Conservation (phyloP, 345 rosid genomes). For the Durio zibethinus region DNA sequence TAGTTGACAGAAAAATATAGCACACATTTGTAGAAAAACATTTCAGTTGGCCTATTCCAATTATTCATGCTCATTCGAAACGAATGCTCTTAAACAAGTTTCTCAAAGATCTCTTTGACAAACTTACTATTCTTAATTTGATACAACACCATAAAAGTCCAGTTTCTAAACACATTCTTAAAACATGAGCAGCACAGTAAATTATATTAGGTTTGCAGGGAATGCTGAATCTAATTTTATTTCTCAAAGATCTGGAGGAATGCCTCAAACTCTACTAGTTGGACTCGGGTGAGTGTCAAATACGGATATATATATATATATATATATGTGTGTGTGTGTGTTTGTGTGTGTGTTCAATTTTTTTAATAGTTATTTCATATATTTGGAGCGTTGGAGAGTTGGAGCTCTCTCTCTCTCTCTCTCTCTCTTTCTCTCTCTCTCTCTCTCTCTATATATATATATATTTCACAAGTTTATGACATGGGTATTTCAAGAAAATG, state of each 20-base stretch:
- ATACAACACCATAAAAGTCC: not conserved
- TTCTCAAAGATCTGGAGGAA: not conserved
- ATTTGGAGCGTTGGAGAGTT: not conserved
- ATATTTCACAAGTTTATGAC: no score
- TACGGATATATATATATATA: no score
- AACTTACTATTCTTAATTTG: conserved; percentile 1
- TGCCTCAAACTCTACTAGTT: not conserved
- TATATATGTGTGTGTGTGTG: no score
- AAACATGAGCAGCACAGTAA: not conserved
- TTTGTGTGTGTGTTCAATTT: not conserved
- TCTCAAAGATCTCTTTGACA: not conserved
- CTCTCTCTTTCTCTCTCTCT: no score
- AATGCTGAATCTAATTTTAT: not conserved
- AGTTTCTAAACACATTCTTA: not conserved
- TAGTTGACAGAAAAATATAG: not conserved
- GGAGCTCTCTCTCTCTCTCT: no score
- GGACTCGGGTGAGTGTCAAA: not conserved
- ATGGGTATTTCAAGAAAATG: no score
- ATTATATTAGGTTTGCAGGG: not conserved
- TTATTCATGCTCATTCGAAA: not conserved
- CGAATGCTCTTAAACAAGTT: not conserved
- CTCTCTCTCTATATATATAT: not conserved
- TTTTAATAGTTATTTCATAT: not conserved
- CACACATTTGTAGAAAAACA: not conserved
- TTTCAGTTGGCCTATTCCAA: not conserved